Evolutionary conservation across 805 yeast genomes (phyloP).

Genomic region (Vanderwaltozyma verrucispora): DNA sequence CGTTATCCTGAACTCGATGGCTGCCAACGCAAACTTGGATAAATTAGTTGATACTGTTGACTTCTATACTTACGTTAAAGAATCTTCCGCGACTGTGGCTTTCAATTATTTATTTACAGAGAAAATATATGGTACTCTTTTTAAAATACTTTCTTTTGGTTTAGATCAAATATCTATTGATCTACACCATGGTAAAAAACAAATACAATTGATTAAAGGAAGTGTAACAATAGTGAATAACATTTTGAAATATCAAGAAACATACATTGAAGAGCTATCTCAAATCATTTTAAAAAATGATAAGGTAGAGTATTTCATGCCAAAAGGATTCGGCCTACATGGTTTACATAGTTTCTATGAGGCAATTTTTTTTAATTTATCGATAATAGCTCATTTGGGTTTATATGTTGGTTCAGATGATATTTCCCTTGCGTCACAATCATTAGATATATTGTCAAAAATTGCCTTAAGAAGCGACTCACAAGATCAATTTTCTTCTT

Average conservation of each 20-base stretch:
- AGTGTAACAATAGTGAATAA: conserved; percentile 39
- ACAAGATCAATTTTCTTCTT: too few relatives aligned
- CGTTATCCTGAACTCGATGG: conserved; percentile 42
- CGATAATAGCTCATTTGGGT: conserved; percentile 63
- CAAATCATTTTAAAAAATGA: conserved; percentile 27
- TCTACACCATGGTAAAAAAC: conserved; percentile 20
- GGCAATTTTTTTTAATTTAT: conserved; percentile 58
- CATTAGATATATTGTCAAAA: conserved; percentile 43
- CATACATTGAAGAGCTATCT: conserved; percentile 38
- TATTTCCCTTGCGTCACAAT: conserved; percentile 37
- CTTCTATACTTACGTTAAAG: conserved; percentile 42
- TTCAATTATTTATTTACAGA: conserved; percentile 55
- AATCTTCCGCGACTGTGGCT: conserved; percentile 61
- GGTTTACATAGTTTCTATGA: conserved; percentile 60
- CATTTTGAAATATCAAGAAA: conserved; percentile 44
- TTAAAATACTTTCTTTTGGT: conserved; percentile 49
- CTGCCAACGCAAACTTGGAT: conserved; percentile 42
- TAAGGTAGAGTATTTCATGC: conserved; percentile 18
- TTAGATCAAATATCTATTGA: conserved; percentile 37
- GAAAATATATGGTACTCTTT: conserved; percentile 43
- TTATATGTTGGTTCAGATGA: conserved; percentile 58
- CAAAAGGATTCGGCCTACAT: conserved; percentile 39
- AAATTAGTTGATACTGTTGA: conserved; percentile 34
- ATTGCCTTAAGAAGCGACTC: conserved; percentile 38
- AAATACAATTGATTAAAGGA: conserved; percentile 26